Evolutionary conservation across 2,329 filamentous ascomycete species (phyloP), one percentile per base, ranked within the genome.

Genomic region (Colletotrichum sp.): DNA sequence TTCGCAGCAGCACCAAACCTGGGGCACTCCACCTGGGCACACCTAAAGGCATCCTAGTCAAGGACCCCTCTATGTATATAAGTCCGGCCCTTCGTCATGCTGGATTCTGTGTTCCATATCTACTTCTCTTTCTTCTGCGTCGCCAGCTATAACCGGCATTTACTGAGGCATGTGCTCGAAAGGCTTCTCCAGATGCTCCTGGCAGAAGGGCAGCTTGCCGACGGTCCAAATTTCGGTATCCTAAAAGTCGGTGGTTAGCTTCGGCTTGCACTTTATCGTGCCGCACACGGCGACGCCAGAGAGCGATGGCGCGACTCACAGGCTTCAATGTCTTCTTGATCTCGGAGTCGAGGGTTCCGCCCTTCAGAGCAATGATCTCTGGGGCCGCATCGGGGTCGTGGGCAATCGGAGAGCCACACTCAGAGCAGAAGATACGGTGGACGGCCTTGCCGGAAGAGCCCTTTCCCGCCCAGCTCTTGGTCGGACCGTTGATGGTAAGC

Each of bases 311-410:
- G n/a, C 21, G 52, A 86, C 88, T 79, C 80, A 91, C 89, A 71
- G 92, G 92, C 89, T 94, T 93, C 79, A 94, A 86, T 48, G 83
- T 89, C 89, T 93, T 92, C 91, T 93, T 93, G 80, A 93, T 88
- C 82, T 93, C 91, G 2, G 84, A 84, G 79, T 91, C 90, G 67
- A 94, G 86, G 26, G 91, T 92, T 74, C 92, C 92, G 38, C 88
- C 92, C 90, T 94, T 94, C 82, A 94, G 84, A 77, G 92, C 92
- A 79, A 94, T 93, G 85, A 94, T 93, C 78, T 90, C 88, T 43
- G 92, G 92, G n/a, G 92, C 92, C n/a, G 90, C 90, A 74, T 94
- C 92, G 30, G 92, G 92, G 84, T 94, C 92, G 84, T 94, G 92
- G 75, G 92, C 92, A 80, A 94, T 93, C 76, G 92, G 92, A 18